Base-by-base conservation (phyloP, 805 yeast genomes). In the Debaryomyces maramus region DNA sequence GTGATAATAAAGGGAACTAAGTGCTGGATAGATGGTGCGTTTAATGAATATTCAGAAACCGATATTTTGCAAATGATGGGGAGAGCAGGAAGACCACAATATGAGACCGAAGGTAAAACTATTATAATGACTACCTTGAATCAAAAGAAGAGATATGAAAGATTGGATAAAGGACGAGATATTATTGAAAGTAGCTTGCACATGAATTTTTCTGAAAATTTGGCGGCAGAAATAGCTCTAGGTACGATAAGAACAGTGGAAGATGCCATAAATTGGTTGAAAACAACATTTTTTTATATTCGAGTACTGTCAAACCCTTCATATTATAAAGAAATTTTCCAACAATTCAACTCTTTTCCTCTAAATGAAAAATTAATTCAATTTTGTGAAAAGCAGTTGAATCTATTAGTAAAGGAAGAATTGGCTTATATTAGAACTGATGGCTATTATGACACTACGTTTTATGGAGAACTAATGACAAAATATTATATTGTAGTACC, bases 1-100 rank as follows among this genome's bases (percentile, higher is more conserved):
- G 85, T 79, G 0, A 59, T 80, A 3, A 67, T 80, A n/a, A 80
- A 80, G 44, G 84, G 85, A 0, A 80, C 85, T 0, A 80, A 75
- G 49, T 70, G 76, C 37, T 85, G 83, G 77, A 59, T 55, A 14
- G 73, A 71, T 15, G 73, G 73, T 16, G 73, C 65, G 39, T 65
- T 73, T 44, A 61, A 60, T 24, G 85, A 80, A 42, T 80, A 79
- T 51, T 67, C 80, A 2, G 78, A 75, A 33, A 57, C 78, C 17
- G 84, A 79, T 41, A 58, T 80, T 21, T 54, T 77, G 30, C 85
- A 81, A 47, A 81, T 80, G 85, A 71, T 80, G 55, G 85, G 84
- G 3, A 64, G 85, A 48, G 84, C 85, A 3, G 85, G 85, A 3
- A 65, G 84, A 35, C 83, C 83, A 0, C 80, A 75, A 22, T 77